Percentiles rank a stretch among this genome's conserved stretches.
These are phyloP conservation scores for Venturia carpophila DNA, from an alignment of 2,329 filamentous ascomycete species.

Conservation along the genomic window DNA sequence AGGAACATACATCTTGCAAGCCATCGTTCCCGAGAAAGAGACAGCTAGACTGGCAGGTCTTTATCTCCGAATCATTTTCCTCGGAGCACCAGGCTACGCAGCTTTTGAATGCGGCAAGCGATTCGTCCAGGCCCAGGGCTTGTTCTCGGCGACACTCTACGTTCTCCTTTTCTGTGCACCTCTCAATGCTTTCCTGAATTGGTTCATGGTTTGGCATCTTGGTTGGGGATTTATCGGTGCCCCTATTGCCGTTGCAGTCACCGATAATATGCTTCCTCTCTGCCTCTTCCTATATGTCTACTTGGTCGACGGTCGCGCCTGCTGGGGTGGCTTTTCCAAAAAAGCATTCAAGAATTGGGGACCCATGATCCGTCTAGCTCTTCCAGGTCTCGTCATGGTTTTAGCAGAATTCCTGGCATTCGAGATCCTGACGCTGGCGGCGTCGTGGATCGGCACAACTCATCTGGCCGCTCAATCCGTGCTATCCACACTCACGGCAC, in stretches of 20 bases:
- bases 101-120: constrained; percentile 75
- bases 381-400: constrained; percentile 89
- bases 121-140: constrained; percentile 77
- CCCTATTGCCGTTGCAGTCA: constrained; percentile 67
- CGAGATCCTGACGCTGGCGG: constrained; percentile 77
- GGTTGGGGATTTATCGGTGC: constrained; percentile 61
- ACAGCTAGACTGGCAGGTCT: constrained; percentile 64
- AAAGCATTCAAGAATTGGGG: constrained; percentile 67
- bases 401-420: constrained; percentile 91
- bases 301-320: constrained; percentile 63
- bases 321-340: constrained; percentile 72
- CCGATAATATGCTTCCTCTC: constrained; percentile 65
- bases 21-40: constrained; percentile 62
- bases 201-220: constrained; percentile 62
- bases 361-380: constrained; percentile 77
- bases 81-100: constrained; percentile 68
- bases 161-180: constrained; percentile 77
- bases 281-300: constrained; percentile 67
- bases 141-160: constrained; percentile 78
- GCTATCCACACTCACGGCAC: constrained; percentile 65
- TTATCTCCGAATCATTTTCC: constrained; percentile 62
- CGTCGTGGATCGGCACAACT: constrained; percentile 69
- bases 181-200: constrained; percentile 73
- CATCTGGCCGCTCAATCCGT: constrained; percentile 84
- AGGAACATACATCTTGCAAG: constrained; percentile 54